phyloP scores from a whole-genome alignment of 345 rosid species.

The Populus simonii region DNA sequence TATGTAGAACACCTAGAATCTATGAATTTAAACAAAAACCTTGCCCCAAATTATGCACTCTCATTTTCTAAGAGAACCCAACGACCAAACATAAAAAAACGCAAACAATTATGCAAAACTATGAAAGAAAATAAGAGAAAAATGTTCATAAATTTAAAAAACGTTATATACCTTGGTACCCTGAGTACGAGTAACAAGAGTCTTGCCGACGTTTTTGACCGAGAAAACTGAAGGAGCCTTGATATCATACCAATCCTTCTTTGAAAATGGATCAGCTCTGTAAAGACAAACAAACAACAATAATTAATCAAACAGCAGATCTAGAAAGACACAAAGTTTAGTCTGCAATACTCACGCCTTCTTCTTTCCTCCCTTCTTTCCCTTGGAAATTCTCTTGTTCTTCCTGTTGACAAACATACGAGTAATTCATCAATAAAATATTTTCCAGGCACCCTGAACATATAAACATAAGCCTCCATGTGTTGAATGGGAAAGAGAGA shows the following conservation, averaged over 20 bases:
- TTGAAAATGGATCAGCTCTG: conserved; percentile 86
- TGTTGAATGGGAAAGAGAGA: background rate
- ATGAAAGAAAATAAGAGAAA: background rate
- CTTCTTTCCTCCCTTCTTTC: conserved; percentile 97
- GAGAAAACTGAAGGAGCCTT: conserved; percentile 84
- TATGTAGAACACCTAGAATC: background rate
- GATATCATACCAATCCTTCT: conserved; percentile 98
- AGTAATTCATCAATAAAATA: background rate
- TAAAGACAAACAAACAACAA: background rate
- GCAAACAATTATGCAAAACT: background rate
- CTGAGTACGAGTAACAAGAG: conserved; percentile 91
- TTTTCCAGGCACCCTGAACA: background rate
- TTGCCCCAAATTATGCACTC: background rate
- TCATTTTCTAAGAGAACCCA: background rate
- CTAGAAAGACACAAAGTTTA: background rate
- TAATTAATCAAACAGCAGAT: background rate
- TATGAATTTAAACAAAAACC: background rate
- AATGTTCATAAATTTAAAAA: background rate
- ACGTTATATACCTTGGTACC: conserved; percentile 71
- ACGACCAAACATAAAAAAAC: background rate
- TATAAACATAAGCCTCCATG: background rate
- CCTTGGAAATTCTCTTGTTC: conserved; percentile 97
- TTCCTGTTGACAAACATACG: conserved; percentile 40
- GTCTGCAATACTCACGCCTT: conserved; percentile 55
- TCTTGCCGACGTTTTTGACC: conserved; percentile 72